Percentiles rank a stretch among this genome's conserved stretches.
Conservation (phyloP, 805 yeast genomes). For the Yarrowia yakushimensis region DNA sequence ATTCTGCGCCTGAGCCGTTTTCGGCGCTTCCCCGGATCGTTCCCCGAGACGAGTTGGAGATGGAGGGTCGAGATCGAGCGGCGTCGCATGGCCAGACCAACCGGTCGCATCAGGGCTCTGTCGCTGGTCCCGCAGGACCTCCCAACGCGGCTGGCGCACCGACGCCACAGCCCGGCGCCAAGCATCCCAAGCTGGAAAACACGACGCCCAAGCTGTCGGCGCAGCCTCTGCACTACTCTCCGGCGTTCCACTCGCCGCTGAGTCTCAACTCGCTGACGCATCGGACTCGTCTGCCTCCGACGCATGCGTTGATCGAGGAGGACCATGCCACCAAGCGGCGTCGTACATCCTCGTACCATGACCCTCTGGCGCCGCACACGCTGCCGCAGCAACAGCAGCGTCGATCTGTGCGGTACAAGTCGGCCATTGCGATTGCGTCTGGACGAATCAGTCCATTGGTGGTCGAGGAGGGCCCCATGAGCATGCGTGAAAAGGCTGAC, state of each 20-base stretch:
- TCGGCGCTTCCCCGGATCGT: conserved; percentile 27
- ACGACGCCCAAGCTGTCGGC: conserved; percentile 15
- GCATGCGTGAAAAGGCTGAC: conserved; percentile 33
- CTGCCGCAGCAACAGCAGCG: conserved; percentile 3
- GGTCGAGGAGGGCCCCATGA: conserved; percentile 21
- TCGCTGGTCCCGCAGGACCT: neutral
- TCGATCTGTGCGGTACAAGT: conserved; percentile 30
- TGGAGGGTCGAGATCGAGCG: neutral
- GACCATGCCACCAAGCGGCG: conserved; percentile 28
- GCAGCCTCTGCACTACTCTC: conserved; percentile 15
- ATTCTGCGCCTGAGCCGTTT: conserved; percentile 6
- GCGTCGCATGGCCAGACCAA: neutral
- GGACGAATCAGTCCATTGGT: neutral
- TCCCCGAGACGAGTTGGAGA: conserved; percentile 24
- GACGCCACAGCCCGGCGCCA: neutral
- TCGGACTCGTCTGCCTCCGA: neutral
- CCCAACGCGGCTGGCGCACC: neutral
- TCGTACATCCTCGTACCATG: conserved; percentile 32
- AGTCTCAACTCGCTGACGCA: neutral
- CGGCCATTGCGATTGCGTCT: conserved; percentile 28
- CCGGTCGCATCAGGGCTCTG: neutral
- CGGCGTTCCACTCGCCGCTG: conserved; percentile 11
- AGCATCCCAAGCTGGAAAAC: conserved; percentile 15
- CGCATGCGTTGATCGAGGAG: conserved; percentile 27
- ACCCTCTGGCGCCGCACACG: conserved; percentile 28